phyloP scores from a whole-genome alignment of 2,329 filamentous ascomycete genomes.

The Herpotrichia juniperi region DNA sequence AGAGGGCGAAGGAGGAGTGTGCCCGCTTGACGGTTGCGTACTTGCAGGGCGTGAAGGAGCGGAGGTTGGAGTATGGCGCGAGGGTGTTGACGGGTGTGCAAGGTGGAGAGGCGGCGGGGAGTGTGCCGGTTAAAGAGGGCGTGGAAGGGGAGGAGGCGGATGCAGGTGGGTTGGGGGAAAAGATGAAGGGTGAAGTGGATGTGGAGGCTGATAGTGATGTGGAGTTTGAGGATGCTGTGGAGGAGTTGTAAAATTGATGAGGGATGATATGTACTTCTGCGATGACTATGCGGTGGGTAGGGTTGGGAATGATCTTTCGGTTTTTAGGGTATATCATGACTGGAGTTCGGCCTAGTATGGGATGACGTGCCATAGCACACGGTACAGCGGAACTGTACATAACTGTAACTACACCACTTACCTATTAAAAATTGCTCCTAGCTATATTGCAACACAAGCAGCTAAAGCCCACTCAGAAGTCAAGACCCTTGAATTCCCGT shows the following conservation, averaged over 20 bases:
- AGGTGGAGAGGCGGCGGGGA: constrained; percentile 3
- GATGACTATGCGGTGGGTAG: too few relatives aligned
- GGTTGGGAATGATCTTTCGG: too few relatives aligned
- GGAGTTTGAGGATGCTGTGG: constrained; percentile 22
- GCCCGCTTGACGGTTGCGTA: constrained; percentile 50
- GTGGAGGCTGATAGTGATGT: not conserved
- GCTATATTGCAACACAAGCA: too few relatives aligned
- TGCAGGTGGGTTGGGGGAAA: constrained; percentile 1
- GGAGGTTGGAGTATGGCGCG: constrained; percentile 22
- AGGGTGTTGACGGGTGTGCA: constrained; percentile 21
- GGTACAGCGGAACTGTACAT: too few relatives aligned
- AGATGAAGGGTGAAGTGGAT: constrained; percentile 1
- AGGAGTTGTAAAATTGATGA: constrained; percentile 3
- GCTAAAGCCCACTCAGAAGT: too few relatives aligned
- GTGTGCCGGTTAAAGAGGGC: constrained; percentile 5
- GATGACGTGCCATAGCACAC: not conserved
- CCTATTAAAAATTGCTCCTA: too few relatives aligned
- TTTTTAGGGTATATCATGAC: too few relatives aligned
- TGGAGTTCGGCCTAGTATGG: not conserved
- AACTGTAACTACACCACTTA: too few relatives aligned
- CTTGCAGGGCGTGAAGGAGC: constrained; percentile 41
- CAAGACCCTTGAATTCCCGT: too few relatives aligned
- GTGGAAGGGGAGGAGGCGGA: constrained; percentile 1
- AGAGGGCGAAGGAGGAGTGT: constrained; percentile 56
- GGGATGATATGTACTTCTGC: not conserved